Evolutionary conservation across 305 asterid species (phyloP).

Genomic region (Solanum aculeatissimum): DNA sequence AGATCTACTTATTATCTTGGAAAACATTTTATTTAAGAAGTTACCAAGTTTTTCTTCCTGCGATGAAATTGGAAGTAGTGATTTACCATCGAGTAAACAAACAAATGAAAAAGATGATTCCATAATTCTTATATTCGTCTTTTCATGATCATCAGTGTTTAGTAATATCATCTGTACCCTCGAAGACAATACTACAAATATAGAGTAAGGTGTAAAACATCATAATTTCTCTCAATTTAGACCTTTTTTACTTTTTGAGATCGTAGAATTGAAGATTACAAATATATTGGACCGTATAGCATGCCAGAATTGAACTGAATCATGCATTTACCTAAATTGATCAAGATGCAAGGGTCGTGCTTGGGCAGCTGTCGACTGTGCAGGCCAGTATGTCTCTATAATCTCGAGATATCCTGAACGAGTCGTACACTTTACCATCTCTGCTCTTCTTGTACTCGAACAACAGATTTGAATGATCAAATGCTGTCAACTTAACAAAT

Average conservation of each 20-base stretch:
- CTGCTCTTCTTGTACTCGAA: slow-evolving; percentile 85
- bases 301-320: not conserved
- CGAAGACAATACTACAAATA: not conserved
- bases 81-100: not conserved
- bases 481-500: slow-evolving; percentile 70
- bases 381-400: slow-evolving; percentile 81
- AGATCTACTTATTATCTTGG: not conserved
- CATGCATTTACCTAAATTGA: not conserved
- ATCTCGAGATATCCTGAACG: slow-evolving; percentile 64
- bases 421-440: slow-evolving; percentile 67
- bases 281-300: not conserved
- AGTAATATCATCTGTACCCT: not conserved
- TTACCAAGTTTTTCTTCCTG: not conserved
- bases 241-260: not conserved
- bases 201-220: not conserved
- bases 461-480: slow-evolving; percentile 65
- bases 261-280: not conserved
- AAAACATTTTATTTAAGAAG: not conserved
- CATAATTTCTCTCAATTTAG: not conserved
- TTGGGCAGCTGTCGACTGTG: slow-evolving; percentile 60
- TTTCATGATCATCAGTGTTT: not conserved
- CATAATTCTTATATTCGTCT: not conserved
- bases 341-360: slow-evolving; percentile 52
- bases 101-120: not conserved
- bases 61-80: not conserved